A percentile compares a stretch with the other conserved stretches of the same genome.
These are phyloP conservation scores for Botrytis fabae DNA, from an alignment of 2,329 filamentous ascomycete species.

Conservation along the genomic window DNA sequence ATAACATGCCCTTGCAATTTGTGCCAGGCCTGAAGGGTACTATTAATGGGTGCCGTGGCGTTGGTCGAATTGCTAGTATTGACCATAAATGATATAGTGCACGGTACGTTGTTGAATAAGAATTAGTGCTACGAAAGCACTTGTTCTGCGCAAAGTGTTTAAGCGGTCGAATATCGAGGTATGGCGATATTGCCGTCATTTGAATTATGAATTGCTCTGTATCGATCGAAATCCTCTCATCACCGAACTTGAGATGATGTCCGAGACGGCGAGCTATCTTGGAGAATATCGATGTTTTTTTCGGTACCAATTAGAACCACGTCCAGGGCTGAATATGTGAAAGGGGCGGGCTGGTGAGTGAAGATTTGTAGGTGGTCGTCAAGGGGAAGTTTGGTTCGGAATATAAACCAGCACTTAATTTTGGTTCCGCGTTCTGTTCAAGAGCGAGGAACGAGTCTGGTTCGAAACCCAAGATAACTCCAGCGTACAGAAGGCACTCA, in stretches of 20 bases:
- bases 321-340: not conserved
- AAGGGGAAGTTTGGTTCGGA: not conserved
- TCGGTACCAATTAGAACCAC: not conserved
- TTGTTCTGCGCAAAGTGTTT: not conserved
- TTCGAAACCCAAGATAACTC: not conserved
- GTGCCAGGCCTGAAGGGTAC: slow-evolving; percentile 17
- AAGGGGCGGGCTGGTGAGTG: not conserved
- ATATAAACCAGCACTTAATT: not conserved
- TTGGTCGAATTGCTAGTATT: slow-evolving; percentile 12
- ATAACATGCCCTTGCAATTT: slow-evolving; percentile 28
- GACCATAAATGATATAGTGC: slow-evolving; percentile 20
- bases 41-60: slow-evolving; percentile 17
- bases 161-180: slow-evolving; percentile 2
- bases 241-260: not conserved
- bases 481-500: slow-evolving; percentile 14
- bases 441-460: slow-evolving; percentile 10
- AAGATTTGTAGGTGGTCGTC: not conserved
- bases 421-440: not conserved
- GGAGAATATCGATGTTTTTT: not conserved
- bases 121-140: not conserved
- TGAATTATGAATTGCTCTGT: slow-evolving; percentile 1
- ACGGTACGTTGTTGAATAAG: not conserved
- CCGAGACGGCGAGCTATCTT: not conserved
- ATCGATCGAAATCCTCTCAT: slow-evolving; percentile 1
- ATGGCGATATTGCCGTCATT: slow-evolving; percentile 18